A percentile compares a stretch with the other conserved stretches of the same genome.
Evolutionary conservation across 352 stramenopile species (phyloP).

Genomic region (Globisporangium iwayamae): DNA sequence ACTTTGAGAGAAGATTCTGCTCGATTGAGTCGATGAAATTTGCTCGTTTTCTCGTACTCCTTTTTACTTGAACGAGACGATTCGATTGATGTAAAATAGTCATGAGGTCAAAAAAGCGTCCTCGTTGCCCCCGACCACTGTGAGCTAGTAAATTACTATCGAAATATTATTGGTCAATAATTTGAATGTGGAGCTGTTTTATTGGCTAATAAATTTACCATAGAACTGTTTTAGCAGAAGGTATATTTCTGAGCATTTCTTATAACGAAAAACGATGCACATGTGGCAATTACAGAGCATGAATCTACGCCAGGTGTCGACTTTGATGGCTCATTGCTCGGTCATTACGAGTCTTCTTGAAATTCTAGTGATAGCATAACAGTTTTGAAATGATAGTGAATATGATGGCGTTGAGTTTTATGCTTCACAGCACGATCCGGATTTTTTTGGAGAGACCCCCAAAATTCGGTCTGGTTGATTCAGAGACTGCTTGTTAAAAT

Average conservation of each 20-base stretch:
- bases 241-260: background rate
- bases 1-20: background rate
- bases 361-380: background rate
- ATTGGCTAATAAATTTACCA: too few species aligned
- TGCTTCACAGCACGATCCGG: background rate
- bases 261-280: slow-evolving; percentile 1
- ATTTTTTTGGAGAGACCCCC: slow-evolving; percentile 1
- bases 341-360: background rate
- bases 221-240: too few species aligned
- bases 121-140: background rate
- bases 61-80: background rate
- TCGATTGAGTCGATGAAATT: slow-evolving; percentile 1
- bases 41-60: background rate
- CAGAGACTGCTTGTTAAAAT: background rate
- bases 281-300: slow-evolving; percentile 2
- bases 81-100: background rate
- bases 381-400: slow-evolving; percentile 2
- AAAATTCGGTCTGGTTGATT: background rate
- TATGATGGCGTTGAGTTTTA: slow-evolving; percentile 1
- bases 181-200: too few species aligned
- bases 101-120: background rate
- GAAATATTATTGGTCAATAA: too few species aligned
- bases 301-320: background rate
- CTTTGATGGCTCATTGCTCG: too few species aligned
- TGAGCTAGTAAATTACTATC: too few species aligned